Percentiles rank a stretch among this genome's conserved stretches.
Conservation (phyloP, 345 rosid species). For the Brassica rapa region DNA sequence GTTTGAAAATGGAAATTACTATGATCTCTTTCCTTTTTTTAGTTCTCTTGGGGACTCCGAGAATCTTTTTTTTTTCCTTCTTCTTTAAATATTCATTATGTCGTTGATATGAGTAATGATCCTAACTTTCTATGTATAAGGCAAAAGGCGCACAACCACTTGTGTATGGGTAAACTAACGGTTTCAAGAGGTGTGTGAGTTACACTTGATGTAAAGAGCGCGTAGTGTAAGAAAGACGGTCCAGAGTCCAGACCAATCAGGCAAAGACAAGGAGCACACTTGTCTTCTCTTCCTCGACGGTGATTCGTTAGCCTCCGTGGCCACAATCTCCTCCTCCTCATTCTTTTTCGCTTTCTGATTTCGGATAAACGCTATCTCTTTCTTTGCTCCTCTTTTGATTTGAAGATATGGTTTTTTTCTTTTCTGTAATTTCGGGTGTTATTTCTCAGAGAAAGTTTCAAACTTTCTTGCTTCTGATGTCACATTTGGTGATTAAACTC, state of each 20-base stretch:
- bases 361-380: background rate
- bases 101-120: constrained; percentile 1
- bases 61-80: constrained; percentile 13
- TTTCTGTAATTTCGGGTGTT: no score
- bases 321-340: constrained; percentile 14
- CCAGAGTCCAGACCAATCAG: constrained; percentile 31
- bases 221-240: constrained; percentile 6
- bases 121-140: background rate
- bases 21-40: constrained; percentile 14
- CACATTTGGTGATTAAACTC: constrained; percentile 29
- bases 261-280: constrained; percentile 31
- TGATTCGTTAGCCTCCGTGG: constrained; percentile 31
- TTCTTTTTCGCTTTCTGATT: constrained; percentile 7
- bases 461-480: constrained; percentile 15
- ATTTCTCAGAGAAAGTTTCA: background rate
- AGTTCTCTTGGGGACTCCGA: constrained; percentile 39
- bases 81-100: background rate
- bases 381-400: background rate
- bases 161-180: constrained; percentile 10
- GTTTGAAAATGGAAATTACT: constrained; percentile 27
- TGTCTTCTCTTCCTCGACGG: constrained; percentile 26
- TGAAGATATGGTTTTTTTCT: background rate
- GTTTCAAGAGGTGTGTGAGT: background rate
- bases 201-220: background rate
- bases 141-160: constrained; percentile 6